These are phyloP conservation scores for Casuarina cunninghamiana DNA, from an alignment of 306 rosid genomes.

Conservation along the genomic window DNA sequence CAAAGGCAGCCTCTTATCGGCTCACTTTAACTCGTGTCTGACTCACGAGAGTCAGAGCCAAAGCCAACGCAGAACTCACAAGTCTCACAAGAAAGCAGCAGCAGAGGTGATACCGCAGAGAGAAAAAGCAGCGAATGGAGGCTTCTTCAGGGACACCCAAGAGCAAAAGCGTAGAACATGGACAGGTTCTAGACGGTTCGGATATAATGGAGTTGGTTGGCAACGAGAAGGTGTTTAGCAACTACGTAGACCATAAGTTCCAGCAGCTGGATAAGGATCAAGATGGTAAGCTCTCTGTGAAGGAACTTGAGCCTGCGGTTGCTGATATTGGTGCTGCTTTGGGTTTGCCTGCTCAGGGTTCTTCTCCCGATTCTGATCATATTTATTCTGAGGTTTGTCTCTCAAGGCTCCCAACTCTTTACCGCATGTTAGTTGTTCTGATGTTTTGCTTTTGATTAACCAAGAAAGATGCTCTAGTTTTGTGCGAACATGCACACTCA, in stretches of 20 bases:
- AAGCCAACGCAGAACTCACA: conserved; percentile 27
- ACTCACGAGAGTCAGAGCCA: conserved; percentile 51
- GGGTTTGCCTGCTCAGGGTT: conserved; percentile 84
- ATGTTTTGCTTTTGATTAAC: no score
- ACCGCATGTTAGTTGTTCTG: no score
- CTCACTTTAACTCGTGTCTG: conserved; percentile 35
- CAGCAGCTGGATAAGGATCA: conserved; percentile 70
- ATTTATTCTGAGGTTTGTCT: conserved; percentile 70
- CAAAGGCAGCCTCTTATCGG: neutral
- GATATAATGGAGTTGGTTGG: conserved; percentile 93
- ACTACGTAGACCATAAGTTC: conserved; percentile 82
- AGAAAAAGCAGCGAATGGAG: conserved; percentile 32
- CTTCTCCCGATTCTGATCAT: conserved; percentile 75
- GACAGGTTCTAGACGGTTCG: conserved; percentile 88
- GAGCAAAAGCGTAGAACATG: conserved; percentile 39
- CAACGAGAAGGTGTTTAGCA: conserved; percentile 66
- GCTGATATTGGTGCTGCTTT: conserved; percentile 96
- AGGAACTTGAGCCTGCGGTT: conserved; percentile 93
- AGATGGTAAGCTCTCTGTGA: conserved; percentile 85
- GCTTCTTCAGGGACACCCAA: conserved; percentile 16
- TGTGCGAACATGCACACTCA: no score
- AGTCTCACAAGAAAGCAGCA: conserved; percentile 48
- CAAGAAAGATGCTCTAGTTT: no score
- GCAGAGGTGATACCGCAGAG: no score
- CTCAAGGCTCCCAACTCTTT: neutral